Base-by-base conservation (phyloP, 31 red algal species). In the Endocladia muricata region DNA sequence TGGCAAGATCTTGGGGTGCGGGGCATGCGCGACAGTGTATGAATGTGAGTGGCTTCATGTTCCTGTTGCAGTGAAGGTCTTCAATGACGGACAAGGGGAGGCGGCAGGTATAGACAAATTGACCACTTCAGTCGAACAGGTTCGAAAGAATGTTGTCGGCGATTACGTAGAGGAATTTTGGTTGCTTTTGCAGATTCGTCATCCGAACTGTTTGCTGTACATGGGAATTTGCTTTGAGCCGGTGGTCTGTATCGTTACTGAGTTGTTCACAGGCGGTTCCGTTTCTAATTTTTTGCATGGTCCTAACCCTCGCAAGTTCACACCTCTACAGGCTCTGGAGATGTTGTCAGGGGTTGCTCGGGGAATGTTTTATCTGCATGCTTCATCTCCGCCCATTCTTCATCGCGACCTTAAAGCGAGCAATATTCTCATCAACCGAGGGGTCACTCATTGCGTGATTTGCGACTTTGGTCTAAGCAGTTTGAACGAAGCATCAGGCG, bases 31-130 rank as follows among this genome's bases (percentile, higher is more conserved):
- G 6, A 89, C 80, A 17, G 95, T 98, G 15, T 94, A 86, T 72
- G 73, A 89, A 37, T 83, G 95, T 52, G 76, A 88, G 72, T 98
- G 95, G 95, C 72, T 98, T 57, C 86, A 98, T 52, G 60, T 94
- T n/a, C 95, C 95, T 9, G 95, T 98, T 13, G 95, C 95, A 28
- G 90, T 98, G 64, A 98, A 98, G 57, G 91, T 98, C 15, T 97
- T 97, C 66, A 83, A 91, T 19, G 88, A 91, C 47, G 73, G 78
- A 11, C 68, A 73, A 52, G 79, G 79, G 6, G 88, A 83, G 19
- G 75, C 80, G 1, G 88, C 88, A 3, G 65, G 66, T 41, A 77
- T 91, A 44, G 79, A 91, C 19, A 71, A 78, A 54, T 44, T 94
- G 4, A 48, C 76, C 41, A 84, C 80, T 56, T 44, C 71, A 41